Conservation (phyloP, 208 protist genomes). For the Phytomonas sp. region DNA sequence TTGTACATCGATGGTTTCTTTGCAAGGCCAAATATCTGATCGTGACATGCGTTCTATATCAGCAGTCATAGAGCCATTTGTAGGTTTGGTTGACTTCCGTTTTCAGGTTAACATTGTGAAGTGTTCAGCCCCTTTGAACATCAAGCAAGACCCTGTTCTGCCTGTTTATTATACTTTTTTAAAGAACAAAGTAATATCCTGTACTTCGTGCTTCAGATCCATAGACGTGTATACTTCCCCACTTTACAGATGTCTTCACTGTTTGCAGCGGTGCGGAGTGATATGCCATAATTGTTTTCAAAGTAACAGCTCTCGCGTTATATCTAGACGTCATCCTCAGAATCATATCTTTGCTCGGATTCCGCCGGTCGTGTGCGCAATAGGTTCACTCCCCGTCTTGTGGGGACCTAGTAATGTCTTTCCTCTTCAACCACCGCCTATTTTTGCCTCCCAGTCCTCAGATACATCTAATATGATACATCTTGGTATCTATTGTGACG, state of each 20-base stretch:
- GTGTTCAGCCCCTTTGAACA: slow-evolving; percentile 40
- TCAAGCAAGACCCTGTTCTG: slow-evolving; percentile 45
- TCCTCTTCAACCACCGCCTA: slow-evolving; percentile 19
- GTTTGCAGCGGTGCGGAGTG: slow-evolving; percentile 14
- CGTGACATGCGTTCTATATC: slow-evolving; percentile 23
- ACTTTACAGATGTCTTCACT: slow-evolving; percentile 77
- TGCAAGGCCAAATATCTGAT: slow-evolving; percentile 36
- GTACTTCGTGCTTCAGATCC: slow-evolving; percentile 31
- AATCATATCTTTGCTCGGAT: slow-evolving; percentile 71
- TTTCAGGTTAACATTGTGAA: slow-evolving; percentile 47
- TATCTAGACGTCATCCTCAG: slow-evolving; percentile 19
- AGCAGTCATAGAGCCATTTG: slow-evolving; percentile 21
- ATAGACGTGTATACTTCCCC: slow-evolving; percentile 37
- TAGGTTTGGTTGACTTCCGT: slow-evolving; percentile 31
- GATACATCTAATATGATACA: slow-evolving; percentile 16
- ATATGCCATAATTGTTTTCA: slow-evolving; percentile 25
- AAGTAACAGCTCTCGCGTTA: background rate
- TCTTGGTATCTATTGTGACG: slow-evolving; percentile 67
- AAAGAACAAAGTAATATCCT: slow-evolving; percentile 31
- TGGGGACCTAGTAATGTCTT: slow-evolving; percentile 78
- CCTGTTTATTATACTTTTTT: slow-evolving; percentile 32
- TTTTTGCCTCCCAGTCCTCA: background rate
- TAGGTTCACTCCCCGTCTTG: slow-evolving; percentile 28
- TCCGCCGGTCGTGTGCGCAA: slow-evolving; percentile 15
- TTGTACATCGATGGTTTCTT: slow-evolving; percentile 26